Evolutionary conservation across 1,284 basidiomycete species (phyloP).

Genomic region (Melampsora larici-populina): DNA sequence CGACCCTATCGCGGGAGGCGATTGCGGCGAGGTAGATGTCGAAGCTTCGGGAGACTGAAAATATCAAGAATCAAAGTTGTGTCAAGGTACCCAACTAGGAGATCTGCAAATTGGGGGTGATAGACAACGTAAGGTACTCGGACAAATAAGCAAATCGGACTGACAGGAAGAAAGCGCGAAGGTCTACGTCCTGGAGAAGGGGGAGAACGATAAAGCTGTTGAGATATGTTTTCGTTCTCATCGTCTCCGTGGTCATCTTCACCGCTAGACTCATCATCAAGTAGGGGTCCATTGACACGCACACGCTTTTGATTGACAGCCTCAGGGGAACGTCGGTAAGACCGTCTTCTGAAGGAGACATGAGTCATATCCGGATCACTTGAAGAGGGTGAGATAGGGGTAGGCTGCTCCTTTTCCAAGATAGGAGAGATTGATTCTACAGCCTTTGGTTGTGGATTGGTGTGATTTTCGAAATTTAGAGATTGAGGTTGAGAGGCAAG

Average conservation of each 20-base stretch:
- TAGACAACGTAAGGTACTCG: background rate
- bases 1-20: background rate
- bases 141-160: background rate
- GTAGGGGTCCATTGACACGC: background rate
- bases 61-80: background rate
- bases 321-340: constrained; percentile 2
- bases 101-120: background rate
- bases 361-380: background rate
- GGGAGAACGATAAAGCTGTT: background rate
- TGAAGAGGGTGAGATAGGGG: background rate
- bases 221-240: background rate
- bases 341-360: constrained; percentile 12
- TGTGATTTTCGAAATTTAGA: too few species aligned
- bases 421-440: too few species aligned
- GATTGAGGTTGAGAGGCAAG: too few species aligned
- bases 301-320: background rate
- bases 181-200: background rate
- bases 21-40: background rate
- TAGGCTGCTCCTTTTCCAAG: too few species aligned
- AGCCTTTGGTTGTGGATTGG: too few species aligned
- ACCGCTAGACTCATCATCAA: background rate
- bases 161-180: background rate
- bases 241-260: constrained; percentile 13
- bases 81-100: background rate
- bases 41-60: background rate